Base-by-base conservation (phyloP, 345 rosid species). In the Mangifera indica region DNA sequence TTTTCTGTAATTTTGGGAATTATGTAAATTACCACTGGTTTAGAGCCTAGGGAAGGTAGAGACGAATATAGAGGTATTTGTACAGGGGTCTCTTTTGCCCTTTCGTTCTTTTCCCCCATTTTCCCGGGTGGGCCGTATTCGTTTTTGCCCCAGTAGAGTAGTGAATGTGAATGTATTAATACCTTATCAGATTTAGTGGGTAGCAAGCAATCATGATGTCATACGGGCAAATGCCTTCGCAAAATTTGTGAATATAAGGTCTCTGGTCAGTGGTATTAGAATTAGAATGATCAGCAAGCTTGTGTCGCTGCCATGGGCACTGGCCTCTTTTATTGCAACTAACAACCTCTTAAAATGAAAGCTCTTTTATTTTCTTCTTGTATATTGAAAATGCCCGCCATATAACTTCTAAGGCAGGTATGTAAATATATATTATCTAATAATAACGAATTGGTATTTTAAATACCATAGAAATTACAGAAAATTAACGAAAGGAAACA, bases 41-140 rank as follows among this genome's bases (percentile, higher is more conserved):
- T 83, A 86, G 87, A 81, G 85, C 67, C 63, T 49, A 60, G 84
- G 84, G 84, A 85, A 72, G 82, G 72, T 77, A 73, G 83, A 84
- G 87, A 82, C 76, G 57, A 76, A 80, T 79, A 85, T 81, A 88
- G 88, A 84, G 88, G 81, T 81, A 78, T 71, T 49, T 90, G 92
- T 88, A 88, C 89, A 90, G 91, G 80, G 73, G 57, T 84, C 80
- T 77, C 64, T 73, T 76, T 59, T 81, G 59, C 78, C 48, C 45
- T 4, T 54, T 51, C 64, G 62, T 44, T 67, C 74, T 69, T 54
- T 66, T 59, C 81, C 80, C 54, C 46, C 57, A 72, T 64, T 74
- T 80, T 73, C 73, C 66, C 76, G 56, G 79, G 72, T 75, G 79
- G 74, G 77, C 69, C 76, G 67, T 72, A 65, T 78, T 58, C 70